Evolutionary conservation across 345 rosid genomes (phyloP), one percentile per base, ranked within the genome.

Genomic region (Trapa bicornis): DNA sequence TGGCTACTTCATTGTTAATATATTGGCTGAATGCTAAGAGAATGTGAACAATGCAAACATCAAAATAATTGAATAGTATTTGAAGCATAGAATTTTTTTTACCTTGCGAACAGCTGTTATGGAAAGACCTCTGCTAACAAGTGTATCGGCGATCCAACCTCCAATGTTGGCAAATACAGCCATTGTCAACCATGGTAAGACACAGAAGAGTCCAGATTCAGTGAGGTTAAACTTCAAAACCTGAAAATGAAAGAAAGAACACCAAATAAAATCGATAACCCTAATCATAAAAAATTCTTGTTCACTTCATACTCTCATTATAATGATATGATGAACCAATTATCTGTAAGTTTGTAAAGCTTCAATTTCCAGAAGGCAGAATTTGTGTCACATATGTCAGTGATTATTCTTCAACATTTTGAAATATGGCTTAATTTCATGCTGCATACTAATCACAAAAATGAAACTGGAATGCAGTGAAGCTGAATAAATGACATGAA

Each of bases 141-240:
- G 94, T 67, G 96, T 88, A 80, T 93, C 98, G 6, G 98, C 98
- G 56, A 93, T 93, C 98, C 98, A 93, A 52, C 98, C 98, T 77
- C 97, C 98, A 68, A 90, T 41, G 76, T 93, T 90, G 58, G 97
- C 97, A 72, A 88, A 87, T 67, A 80, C 66, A 67, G 98, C 98
- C 98, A 90, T 93, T 39, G 98, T 93, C 77, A 93, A 80, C 98
- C 98, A 93, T 65, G 98, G 98, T 79, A 93, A 84, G 75, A 93
- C 97, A 45, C 96, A 90, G 8, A 93, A 72, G 37, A 93, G 87
- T 57, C 98, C 98, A 37, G 98, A 90, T 80, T 93, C 95, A 4
- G 97, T 87, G 79, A 93, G 97, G 82, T 90, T 93, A 78, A 93
- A 93, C 83, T 90, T 93, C 83, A 93, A 77, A 70, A 90, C 98